Conservation (phyloP, 2,329 filamentous ascomycete species). For the Fusarium robinianum region DNA sequence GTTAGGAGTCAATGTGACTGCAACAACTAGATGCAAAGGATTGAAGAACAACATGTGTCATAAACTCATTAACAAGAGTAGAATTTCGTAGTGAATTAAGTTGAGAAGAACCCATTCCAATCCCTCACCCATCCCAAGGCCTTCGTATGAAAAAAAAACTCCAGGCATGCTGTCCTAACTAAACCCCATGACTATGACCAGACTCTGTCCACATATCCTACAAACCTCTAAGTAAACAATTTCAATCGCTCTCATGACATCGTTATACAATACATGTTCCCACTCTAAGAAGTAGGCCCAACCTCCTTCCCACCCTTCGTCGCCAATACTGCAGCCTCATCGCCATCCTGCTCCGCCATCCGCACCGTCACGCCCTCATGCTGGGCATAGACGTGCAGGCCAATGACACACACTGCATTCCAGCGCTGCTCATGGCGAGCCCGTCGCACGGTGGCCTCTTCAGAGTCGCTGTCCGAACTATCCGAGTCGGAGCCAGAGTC, state of each 20-base stretch:
- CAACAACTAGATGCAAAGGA: too few species aligned
- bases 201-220: too few species aligned
- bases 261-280: conserved; percentile 3
- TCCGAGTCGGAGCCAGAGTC: conserved; percentile 29
- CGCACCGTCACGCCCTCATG: conserved; percentile 43
- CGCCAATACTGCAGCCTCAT: conserved; percentile 31
- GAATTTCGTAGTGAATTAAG: too few species aligned
- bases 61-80: too few species aligned
- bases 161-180: too few species aligned
- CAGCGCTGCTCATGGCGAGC: conserved; percentile 38
- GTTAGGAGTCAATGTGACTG: too few species aligned
- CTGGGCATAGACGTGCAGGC: conserved; percentile 46
- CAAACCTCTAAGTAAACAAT: too few species aligned
- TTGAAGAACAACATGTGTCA: too few species aligned
- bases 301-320: conserved; percentile 16
- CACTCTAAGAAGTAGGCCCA: conserved; percentile 16
- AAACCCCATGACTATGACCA: too few species aligned
- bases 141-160: too few species aligned
- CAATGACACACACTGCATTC: conserved; percentile 50
- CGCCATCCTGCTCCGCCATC: conserved; percentile 41
- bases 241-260: conserved; percentile 1
- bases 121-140: too few species aligned
- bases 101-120: too few species aligned
- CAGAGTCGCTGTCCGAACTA: conserved; percentile 26
- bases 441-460: neutral